Percentiles rank a stretch among this genome's conserved stretches.
Conservation (phyloP, 345 rosid genomes). For the Pistacia atlantica region DNA sequence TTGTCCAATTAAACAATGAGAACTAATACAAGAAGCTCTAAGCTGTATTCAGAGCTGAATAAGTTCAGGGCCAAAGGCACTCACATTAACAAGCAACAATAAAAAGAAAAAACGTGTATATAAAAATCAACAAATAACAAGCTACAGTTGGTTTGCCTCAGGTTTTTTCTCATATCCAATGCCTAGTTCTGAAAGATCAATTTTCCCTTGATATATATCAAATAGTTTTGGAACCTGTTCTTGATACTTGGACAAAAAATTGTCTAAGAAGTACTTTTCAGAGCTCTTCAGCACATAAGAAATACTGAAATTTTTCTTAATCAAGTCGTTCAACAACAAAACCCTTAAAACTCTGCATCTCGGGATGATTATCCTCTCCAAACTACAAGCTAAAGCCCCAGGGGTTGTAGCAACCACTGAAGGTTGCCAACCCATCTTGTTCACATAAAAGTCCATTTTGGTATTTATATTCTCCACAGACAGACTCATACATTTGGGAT, state of each 20-base stretch:
- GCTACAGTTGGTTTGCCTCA: too few relatives aligned
- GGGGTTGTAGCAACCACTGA: conserved; percentile 17
- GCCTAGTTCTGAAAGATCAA: background rate
- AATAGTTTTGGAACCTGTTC: conserved; percentile 5
- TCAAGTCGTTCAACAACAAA: conserved; percentile 15
- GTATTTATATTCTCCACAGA: conserved; percentile 31
- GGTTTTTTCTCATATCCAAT: background rate
- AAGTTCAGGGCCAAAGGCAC: too few relatives aligned
- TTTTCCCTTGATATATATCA: background rate
- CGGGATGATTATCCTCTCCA: conserved; percentile 30
- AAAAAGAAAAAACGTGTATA: too few relatives aligned
- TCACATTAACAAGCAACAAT: too few relatives aligned
- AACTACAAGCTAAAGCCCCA: conserved; percentile 13
- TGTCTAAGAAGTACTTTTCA: background rate
- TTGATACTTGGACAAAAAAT: conserved; percentile 1
- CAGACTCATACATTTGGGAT: conserved; percentile 23
- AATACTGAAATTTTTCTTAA: background rate
- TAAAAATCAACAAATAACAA: too few relatives aligned
- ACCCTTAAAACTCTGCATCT: conserved; percentile 10
- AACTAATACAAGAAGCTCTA: too few relatives aligned
- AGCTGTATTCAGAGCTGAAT: too few relatives aligned
- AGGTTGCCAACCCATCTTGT: conserved; percentile 27
- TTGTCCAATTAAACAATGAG: too few relatives aligned
- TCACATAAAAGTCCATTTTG: conserved; percentile 24
- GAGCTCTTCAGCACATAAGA: background rate